These are phyloP conservation scores for Neonectria faginata DNA, from an alignment of 2,329 filamentous ascomycete species.

Conservation along the genomic window DNA sequence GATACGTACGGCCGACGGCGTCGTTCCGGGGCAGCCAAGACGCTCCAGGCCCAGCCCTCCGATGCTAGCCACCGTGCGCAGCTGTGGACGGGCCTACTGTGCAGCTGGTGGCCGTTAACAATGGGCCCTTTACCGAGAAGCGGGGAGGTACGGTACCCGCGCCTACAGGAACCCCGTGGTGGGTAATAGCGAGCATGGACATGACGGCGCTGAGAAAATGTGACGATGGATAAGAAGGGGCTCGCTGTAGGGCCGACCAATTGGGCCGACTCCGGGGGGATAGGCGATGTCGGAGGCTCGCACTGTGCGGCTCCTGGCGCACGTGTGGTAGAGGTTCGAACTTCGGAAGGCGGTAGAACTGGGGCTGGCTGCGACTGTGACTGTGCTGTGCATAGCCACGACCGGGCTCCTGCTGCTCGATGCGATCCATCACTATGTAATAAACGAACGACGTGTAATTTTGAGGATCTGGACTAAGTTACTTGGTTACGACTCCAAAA, in stretches of 20 bases:
- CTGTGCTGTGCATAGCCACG: not conserved
- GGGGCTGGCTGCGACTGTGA: conserved; percentile 20
- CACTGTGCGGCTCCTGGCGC: conserved; percentile 34
- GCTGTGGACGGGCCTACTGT: conserved; percentile 32
- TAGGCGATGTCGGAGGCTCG: conserved; percentile 24
- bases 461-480: not conserved
- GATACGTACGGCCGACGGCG: conserved; percentile 43
- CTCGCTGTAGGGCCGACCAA: conserved; percentile 42
- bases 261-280: conserved; percentile 42
- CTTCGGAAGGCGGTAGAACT: conserved; percentile 19
- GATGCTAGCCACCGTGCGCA: conserved; percentile 27
- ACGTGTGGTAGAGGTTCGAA: conserved; percentile 19
- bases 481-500: not conserved
- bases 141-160: conserved; percentile 5
- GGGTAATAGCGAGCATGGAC: not conserved
- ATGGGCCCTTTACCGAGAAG: not conserved
- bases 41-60: conserved; percentile 35
- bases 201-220: conserved; percentile 29
- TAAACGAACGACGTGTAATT: not conserved
- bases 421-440: not conserved
- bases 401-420: not conserved
- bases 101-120: conserved; percentile 16
- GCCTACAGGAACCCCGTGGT: not conserved
- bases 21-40: conserved; percentile 37
- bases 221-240: conserved; percentile 2